These are phyloP conservation scores for Syncephalastrum contaminatum DNA, from an alignment of 371 early-diverging fungal genomes.

Conservation along the genomic window DNA sequence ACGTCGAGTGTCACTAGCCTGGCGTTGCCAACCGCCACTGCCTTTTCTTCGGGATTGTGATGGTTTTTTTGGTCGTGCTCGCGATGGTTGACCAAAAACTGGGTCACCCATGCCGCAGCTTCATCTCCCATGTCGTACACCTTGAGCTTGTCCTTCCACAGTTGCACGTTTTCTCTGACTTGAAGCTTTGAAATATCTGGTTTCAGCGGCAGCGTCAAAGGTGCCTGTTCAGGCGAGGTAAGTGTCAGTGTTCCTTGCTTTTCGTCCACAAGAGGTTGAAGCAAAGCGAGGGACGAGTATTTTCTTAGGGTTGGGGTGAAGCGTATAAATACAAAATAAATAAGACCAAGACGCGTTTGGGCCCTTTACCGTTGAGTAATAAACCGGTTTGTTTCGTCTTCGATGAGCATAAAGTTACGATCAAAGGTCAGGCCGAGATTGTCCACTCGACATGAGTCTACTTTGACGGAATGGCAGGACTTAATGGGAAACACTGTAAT, in stretches of 20 bases:
- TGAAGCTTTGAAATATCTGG: slow-evolving; percentile 19
- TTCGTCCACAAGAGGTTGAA: slow-evolving; percentile 26
- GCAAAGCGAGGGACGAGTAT: slow-evolving; percentile 36
- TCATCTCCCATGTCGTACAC: slow-evolving; percentile 46
- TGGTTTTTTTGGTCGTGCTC: slow-evolving; percentile 29
- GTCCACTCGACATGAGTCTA: slow-evolving; percentile 33
- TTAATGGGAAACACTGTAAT: slow-evolving; percentile 45
- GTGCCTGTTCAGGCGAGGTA: slow-evolving; percentile 20
- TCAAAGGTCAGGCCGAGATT: slow-evolving; percentile 37
- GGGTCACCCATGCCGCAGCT: slow-evolving; percentile 33
- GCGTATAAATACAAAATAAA: neutral
- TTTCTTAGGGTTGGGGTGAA: slow-evolving; percentile 18
- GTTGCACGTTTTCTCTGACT: slow-evolving; percentile 12
- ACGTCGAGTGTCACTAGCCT: slow-evolving; percentile 42
- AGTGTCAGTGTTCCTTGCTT: slow-evolving; percentile 24
- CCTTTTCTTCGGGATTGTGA: slow-evolving; percentile 16
- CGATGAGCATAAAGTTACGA: slow-evolving; percentile 46
- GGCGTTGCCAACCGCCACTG: slow-evolving; percentile 2
- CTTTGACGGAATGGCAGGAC: slow-evolving; percentile 37
- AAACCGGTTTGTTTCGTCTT: slow-evolving; percentile 29
- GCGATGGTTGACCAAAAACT: slow-evolving; percentile 29
- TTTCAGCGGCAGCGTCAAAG: slow-evolving; percentile 27
- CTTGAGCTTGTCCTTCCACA: slow-evolving; percentile 35
- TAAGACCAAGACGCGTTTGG: neutral
- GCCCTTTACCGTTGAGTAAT: slow-evolving; percentile 41